Percentiles rank a stretch among this genome's conserved stretches.
These are phyloP conservation scores for Artemisia annua DNA, from an alignment of 129 eudicot species.

Conservation along the genomic window DNA sequence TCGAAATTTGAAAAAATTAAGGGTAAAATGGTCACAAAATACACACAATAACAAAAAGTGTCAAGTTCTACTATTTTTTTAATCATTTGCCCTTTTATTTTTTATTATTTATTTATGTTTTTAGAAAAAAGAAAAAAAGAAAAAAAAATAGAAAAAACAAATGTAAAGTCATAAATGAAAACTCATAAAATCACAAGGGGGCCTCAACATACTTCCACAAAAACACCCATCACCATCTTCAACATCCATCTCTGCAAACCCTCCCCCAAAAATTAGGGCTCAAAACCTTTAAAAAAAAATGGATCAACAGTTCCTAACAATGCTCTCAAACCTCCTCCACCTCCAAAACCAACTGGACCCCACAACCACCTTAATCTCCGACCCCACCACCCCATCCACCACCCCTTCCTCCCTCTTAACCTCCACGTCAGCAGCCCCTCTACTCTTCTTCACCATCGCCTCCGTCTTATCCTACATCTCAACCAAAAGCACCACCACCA, in stretches of 20 bases:
- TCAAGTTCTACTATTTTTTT: too few relatives aligned
- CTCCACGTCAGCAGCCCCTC: conserved; percentile 90
- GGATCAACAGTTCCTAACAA: conserved; percentile 75
- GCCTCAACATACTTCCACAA: too few relatives aligned
- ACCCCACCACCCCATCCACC: conserved; percentile 50
- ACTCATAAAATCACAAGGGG: too few relatives aligned
- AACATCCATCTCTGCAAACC: conserved; percentile 15
- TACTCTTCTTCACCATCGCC: conserved; percentile 89
- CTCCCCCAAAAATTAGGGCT: conserved; percentile 30
- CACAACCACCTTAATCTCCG: conserved; percentile 62
- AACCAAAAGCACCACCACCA: conserved; percentile 41
- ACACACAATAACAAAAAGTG: too few relatives aligned
- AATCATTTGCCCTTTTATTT: too few relatives aligned
- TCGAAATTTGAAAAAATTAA: too few relatives aligned
- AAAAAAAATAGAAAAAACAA: too few relatives aligned
- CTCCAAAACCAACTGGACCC: conserved; percentile 91
- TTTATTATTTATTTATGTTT: too few relatives aligned
- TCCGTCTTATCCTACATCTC: conserved; percentile 84
- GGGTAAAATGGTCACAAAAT: too few relatives aligned
- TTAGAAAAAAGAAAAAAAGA: too few relatives aligned
- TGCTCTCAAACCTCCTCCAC: conserved; percentile 90
- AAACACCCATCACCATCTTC: conserved; percentile 3
- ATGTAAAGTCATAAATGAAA: too few relatives aligned
- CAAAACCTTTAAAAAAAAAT: conserved; percentile 21
- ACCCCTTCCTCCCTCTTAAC: conserved; percentile 57